phyloP scores from a whole-genome alignment of 2,329 filamentous ascomycete species.

The Colletotrichum sp. region DNA sequence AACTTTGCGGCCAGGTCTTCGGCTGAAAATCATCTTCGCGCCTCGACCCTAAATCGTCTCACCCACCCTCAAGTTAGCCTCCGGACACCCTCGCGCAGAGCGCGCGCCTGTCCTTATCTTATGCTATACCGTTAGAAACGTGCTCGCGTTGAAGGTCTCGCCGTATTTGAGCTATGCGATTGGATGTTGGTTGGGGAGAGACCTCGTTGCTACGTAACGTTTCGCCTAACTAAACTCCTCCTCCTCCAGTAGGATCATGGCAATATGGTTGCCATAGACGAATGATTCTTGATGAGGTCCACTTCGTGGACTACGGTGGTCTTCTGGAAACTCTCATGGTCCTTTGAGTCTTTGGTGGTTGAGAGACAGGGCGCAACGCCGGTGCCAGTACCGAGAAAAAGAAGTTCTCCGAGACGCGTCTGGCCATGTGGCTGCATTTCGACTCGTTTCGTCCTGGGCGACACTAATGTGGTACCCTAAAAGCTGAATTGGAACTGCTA shows the following conservation, averaged over 20 bases:
- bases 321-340: not conserved
- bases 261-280: not conserved
- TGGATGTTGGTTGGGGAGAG: not conserved
- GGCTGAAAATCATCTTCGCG: not conserved
- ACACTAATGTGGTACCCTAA: not conserved
- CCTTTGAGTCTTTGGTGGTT: not conserved
- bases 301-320: not conserved
- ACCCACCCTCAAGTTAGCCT: not conserved
- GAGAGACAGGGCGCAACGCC: not conserved
- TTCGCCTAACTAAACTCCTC: not conserved
- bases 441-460: not conserved
- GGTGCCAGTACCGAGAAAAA: not conserved
- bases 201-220: rapidly evolving
- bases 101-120: not conserved
- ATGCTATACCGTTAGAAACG: not conserved
- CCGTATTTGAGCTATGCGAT: not conserved
- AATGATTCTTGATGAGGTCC: not conserved
- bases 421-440: not conserved
- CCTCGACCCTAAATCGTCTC: not conserved
- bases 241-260: not conserved
- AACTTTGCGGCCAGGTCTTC: not conserved
- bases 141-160: not conserved
- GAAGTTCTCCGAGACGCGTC: not conserved
- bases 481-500: not conserved
- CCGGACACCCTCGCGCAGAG: not conserved